phyloP scores from a whole-genome alignment of 2,329 filamentous ascomycete species.

The Coleophoma crateriformis region DNA sequence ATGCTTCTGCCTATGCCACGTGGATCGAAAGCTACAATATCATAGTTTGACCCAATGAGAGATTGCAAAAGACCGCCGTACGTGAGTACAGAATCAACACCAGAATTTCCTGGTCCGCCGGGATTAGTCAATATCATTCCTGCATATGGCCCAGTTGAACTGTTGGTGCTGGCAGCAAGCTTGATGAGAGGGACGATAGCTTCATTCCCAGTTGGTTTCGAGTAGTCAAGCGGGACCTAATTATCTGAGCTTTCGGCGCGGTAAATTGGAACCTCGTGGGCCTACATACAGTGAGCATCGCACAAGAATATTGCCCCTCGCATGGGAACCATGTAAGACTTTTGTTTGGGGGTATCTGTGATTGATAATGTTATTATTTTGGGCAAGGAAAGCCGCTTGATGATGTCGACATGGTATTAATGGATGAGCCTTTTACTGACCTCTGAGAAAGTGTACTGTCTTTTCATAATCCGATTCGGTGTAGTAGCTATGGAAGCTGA shows the following conservation, averaged over 20 bases:
- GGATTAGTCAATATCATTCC: slow-evolving; percentile 24
- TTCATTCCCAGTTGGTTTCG: not conserved
- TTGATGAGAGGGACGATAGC: not conserved
- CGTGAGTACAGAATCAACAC: slow-evolving; percentile 21
- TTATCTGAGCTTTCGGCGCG: not conserved
- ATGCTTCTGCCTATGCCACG: slow-evolving; percentile 41
- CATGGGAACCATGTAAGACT: not conserved
- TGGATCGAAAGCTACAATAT: slow-evolving; percentile 39
- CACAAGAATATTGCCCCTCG: not conserved
- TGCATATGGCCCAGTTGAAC: not conserved
- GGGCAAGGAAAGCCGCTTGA: no score
- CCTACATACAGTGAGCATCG: not conserved
- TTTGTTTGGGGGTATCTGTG: not conserved
- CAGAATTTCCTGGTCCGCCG: slow-evolving; percentile 37
- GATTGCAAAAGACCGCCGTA: slow-evolving; percentile 24
- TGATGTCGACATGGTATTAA: no score
- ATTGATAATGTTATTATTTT: no score
- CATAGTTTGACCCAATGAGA: slow-evolving; percentile 29
- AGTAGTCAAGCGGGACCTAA: not conserved
- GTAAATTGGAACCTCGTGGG: not conserved
- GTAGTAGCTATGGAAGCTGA: no score
- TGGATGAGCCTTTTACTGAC: no score
- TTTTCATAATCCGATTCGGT: no score
- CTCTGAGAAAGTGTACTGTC: no score
- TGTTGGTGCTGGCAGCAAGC: not conserved